Conservation (phyloP, 2,329 filamentous ascomycete species). For the Paecilomyces sp. region DNA sequence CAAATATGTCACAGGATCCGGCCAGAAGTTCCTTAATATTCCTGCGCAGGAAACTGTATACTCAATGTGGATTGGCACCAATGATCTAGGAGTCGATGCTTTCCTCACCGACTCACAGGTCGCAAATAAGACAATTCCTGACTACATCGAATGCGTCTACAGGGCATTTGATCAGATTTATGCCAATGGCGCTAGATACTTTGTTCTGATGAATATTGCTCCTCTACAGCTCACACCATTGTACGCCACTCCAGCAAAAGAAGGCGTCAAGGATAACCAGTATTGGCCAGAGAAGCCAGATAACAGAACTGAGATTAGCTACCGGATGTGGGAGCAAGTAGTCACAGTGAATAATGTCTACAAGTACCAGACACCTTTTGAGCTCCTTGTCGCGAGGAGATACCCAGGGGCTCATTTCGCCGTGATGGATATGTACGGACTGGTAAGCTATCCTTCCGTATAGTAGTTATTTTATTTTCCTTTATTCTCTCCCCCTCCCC, state of each 20-base stretch:
- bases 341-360: constrained; percentile 46
- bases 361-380: constrained; percentile 45
- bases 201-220: constrained; percentile 63
- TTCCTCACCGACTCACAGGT: constrained; percentile 61
- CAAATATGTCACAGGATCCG: constrained; percentile 7
- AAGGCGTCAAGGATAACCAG: constrained; percentile 35
- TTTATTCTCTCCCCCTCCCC: neutral
- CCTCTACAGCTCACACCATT: constrained; percentile 62
- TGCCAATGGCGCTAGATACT: constrained; percentile 58
- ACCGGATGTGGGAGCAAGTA: constrained; percentile 47
- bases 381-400: constrained; percentile 32
- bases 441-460: constrained; percentile 32
- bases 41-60: constrained; percentile 60
- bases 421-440: constrained; percentile 59
- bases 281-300: constrained; percentile 42
- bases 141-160: constrained; percentile 65
- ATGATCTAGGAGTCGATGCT: constrained; percentile 62
- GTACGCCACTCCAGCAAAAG: constrained; percentile 49
- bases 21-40: constrained; percentile 29
- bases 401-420: constrained; percentile 54
- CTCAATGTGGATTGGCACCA: constrained; percentile 73
- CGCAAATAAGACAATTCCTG: constrained; percentile 51
- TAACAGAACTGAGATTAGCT: constrained; percentile 46
- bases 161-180: constrained; percentile 57
- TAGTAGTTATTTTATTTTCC: neutral